These are phyloP conservation scores for Entomortierella chlamydospora DNA, from an alignment of 192 early-diverging fungal species.

Conservation along the genomic window DNA sequence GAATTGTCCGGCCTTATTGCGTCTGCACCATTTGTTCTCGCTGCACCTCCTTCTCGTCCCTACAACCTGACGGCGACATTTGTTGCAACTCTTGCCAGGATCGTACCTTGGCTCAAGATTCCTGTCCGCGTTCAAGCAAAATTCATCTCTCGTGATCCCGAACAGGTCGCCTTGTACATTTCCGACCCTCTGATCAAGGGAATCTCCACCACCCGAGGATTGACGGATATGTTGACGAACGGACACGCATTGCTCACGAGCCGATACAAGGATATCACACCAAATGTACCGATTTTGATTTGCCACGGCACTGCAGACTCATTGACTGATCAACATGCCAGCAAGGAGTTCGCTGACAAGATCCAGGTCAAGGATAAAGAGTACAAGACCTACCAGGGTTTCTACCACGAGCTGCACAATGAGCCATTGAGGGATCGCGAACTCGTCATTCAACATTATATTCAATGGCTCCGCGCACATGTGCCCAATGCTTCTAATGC, in stretches of 20 bases:
- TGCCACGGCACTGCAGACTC: conserved; percentile 64
- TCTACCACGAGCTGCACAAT: conserved; percentile 54
- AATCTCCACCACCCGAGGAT: conserved; percentile 58
- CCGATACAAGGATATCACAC: conserved; percentile 51
- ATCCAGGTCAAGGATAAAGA: conserved; percentile 57
- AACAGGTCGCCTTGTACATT: conserved; percentile 60
- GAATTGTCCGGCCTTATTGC: conserved; percentile 63
- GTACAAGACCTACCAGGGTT: conserved; percentile 38
- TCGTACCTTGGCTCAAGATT: conserved; percentile 60
- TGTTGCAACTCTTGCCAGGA: conserved; percentile 43
- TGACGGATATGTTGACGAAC: conserved; percentile 63
- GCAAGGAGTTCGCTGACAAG: conserved; percentile 56
- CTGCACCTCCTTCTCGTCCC: conserved; percentile 31
- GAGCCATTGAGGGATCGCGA: conserved; percentile 53
- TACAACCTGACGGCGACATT: conserved; percentile 51
- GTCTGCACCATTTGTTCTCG: conserved; percentile 60
- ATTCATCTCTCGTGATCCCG: conserved; percentile 58
- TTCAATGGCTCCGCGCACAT: conserved; percentile 56
- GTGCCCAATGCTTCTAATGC: too few species aligned
- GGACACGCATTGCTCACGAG: conserved; percentile 55
- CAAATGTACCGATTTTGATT: conserved; percentile 62
- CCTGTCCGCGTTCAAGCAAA: conserved; percentile 57
- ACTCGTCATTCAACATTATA: conserved; percentile 54
- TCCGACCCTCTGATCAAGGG: conserved; percentile 69
- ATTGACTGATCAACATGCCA: conserved; percentile 54